phyloP scores from a whole-genome alignment of 2,329 filamentous ascomycete species.

The Scedosporium minutisporum region DNA sequence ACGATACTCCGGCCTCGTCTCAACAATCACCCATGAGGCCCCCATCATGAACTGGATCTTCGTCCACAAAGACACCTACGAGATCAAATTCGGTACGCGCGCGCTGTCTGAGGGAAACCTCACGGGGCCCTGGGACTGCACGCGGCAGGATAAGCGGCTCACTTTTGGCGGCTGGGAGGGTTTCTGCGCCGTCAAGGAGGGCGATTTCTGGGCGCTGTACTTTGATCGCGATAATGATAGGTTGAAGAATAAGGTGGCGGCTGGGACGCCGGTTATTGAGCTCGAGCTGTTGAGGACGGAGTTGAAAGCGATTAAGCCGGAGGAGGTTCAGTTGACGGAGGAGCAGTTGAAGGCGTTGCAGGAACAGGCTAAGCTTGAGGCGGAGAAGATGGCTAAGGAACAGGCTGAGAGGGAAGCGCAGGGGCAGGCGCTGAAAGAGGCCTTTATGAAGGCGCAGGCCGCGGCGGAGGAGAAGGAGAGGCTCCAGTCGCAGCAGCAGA shows the following conservation, averaged over 20 bases:
- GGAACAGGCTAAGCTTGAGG: not conserved
- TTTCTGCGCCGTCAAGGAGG: conserved; percentile 37
- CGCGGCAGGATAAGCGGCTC: conserved; percentile 39
- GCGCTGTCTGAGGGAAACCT: conserved; percentile 30
- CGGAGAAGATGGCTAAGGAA: not conserved
- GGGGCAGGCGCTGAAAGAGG: conserved; percentile 1
- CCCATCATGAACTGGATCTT: conserved; percentile 43
- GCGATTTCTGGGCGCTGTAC: conserved; percentile 34
- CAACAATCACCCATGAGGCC: conserved; percentile 37
- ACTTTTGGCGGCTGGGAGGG: conserved; percentile 40
- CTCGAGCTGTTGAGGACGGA: conserved; percentile 45
- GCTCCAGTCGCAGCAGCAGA: not conserved
- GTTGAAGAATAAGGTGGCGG: conserved; percentile 31
- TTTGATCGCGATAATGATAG: conserved; percentile 37
- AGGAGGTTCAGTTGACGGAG: conserved; percentile 6
- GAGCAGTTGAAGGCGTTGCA: not conserved
- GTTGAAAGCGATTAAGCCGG: conserved; percentile 8
- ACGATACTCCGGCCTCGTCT: conserved; percentile 34
- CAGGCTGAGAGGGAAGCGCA: not conserved
- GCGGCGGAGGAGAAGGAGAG: not conserved
- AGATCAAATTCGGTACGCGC: conserved; percentile 35
- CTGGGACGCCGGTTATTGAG: conserved; percentile 40
- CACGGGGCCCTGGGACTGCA: conserved; percentile 41
- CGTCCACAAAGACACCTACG: conserved; percentile 33
- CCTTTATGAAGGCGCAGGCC: not conserved